Percentiles rank a stretch among this genome's conserved stretches.
phyloP scores from a whole-genome alignment of 2,329 filamentous ascomycete genomes.

The Cladosporium sphaerospermum region DNA sequence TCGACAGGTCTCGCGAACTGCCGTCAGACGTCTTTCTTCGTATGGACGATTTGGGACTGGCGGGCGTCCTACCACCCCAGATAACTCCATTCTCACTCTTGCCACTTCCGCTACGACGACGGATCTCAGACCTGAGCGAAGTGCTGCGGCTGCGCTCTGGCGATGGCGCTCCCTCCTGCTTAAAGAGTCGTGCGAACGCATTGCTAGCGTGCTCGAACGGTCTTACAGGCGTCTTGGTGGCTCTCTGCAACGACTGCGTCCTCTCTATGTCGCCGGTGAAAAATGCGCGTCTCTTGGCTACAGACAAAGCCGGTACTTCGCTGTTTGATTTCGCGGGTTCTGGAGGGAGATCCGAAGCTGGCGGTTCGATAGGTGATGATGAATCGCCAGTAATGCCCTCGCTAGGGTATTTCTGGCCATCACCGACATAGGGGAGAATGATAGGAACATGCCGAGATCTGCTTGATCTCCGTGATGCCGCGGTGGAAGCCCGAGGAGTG shows the following conservation, averaged over 20 bases:
- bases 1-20: background rate
- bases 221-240: slow-evolving; percentile 29
- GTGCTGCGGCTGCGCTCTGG: slow-evolving; percentile 6
- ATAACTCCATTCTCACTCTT: slow-evolving; percentile 8
- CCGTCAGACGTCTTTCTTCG: background rate
- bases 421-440: slow-evolving; percentile 13
- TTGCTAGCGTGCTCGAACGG: slow-evolving; percentile 35
- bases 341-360: background rate
- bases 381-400: slow-evolving; percentile 3
- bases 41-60: background rate
- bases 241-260: slow-evolving; percentile 24
- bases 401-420: slow-evolving; percentile 9
- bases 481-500: background rate
- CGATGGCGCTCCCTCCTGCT: slow-evolving; percentile 21
- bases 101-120: slow-evolving; percentile 7
- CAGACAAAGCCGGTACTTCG: slow-evolving; percentile 1
- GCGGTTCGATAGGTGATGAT: background rate
- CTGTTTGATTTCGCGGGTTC: background rate
- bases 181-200: slow-evolving; percentile 33
- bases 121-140: background rate
- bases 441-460: slow-evolving; percentile 16
- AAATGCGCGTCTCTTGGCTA: slow-evolving; percentile 25
- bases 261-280: slow-evolving; percentile 26
- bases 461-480: background rate
- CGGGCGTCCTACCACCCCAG: slow-evolving; percentile 12